Evolutionary conservation across 148 eudicot species (phyloP).

Genomic region (Selenicereus undatus): DNA sequence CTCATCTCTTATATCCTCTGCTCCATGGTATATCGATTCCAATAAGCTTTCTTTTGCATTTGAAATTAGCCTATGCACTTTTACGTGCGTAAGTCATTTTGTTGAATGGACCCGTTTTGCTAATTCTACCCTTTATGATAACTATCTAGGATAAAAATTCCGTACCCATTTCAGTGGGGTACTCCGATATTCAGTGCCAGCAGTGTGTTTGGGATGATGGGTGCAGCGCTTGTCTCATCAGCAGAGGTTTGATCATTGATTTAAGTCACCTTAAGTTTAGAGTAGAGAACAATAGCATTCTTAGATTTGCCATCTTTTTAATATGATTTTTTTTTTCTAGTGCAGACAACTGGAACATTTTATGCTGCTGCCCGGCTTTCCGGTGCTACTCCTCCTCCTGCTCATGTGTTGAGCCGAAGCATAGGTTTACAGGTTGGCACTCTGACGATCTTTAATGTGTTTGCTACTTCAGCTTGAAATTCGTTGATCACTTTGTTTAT

Average conservation of each 20-base stretch:
- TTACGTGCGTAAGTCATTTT: neutral
- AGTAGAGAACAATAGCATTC: neutral
- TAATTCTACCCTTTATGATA: conserved; percentile 1
- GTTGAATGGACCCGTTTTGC: neutral
- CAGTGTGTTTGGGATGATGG: conserved; percentile 96
- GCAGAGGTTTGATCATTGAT: conserved; percentile 59
- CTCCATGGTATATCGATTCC: conserved; percentile 68
- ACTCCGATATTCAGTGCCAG: conserved; percentile 85
- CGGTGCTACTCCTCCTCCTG: conserved; percentile 94
- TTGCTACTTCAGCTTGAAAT: neutral
- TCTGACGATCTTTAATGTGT: neutral
- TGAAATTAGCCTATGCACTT: neutral
- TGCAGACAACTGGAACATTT: conserved; percentile 90
- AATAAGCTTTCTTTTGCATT: neutral
- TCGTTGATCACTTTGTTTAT: neutral
- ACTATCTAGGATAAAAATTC: conserved; percentile 65
- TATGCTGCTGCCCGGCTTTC: conserved; percentile 84
- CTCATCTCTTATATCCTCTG: conserved; percentile 61
- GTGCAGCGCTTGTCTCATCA: conserved; percentile 88
- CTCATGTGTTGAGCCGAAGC: conserved; percentile 79
- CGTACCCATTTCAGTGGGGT: conserved; percentile 97
- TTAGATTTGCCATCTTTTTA: neutral
- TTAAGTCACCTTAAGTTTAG: neutral
- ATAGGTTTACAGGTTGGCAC: conserved; percentile 81
- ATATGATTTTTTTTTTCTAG: neutral